Conservation (phyloP, 2,329 filamentous ascomycete species). For the Fusarium concolor region DNA sequence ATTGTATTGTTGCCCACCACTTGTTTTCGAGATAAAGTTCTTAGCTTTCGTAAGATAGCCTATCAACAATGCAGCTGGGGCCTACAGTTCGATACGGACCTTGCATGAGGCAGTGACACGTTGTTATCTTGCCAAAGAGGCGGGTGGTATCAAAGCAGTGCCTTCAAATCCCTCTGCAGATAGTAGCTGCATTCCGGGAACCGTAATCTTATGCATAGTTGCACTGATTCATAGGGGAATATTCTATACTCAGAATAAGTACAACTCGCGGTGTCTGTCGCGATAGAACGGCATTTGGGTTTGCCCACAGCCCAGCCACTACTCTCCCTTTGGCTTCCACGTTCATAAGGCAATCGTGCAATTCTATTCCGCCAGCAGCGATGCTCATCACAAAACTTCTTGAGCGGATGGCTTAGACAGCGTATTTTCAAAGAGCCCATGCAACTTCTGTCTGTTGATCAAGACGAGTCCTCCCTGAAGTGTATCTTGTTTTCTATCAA, state of each 20-base stretch:
- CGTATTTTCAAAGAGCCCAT: rapidly evolving
- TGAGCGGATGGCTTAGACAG: too few species aligned
- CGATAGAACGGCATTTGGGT: neutral
- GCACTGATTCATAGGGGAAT: too few species aligned
- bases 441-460: too few species aligned
- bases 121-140: neutral
- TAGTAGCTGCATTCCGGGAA: neutral
- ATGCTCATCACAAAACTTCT: too few species aligned
- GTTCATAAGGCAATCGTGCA: too few species aligned
- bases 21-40: neutral
- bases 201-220: neutral
- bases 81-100: neutral
- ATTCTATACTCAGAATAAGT: neutral
- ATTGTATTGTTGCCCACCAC: neutral
- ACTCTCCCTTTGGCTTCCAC: neutral
- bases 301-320: too few species aligned
- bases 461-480: too few species aligned
- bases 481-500: neutral
- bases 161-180: neutral
- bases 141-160: neutral
- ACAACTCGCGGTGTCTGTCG: neutral
- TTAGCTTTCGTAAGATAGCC: too few species aligned
- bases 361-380: too few species aligned
- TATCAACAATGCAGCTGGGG: neutral
- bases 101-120: neutral